Conservation (phyloP, 106 monocot genomes). For the Narthecium ossifragum region DNA sequence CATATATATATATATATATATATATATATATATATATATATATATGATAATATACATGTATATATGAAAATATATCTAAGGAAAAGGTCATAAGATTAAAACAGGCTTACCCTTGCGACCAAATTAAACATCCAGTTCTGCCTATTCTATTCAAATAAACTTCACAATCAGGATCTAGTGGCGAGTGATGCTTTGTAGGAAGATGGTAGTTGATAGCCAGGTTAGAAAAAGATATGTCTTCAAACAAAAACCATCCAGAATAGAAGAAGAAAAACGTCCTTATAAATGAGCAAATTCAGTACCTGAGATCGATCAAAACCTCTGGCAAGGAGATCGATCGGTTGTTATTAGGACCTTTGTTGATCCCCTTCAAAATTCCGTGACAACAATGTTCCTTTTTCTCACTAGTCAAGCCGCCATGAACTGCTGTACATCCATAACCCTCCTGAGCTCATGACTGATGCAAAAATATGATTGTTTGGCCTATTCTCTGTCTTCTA, state of each 20-base stretch:
- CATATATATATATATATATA: too few species aligned
- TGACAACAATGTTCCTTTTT: slow-evolving; percentile 77
- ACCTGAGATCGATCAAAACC: slow-evolving; percentile 97
- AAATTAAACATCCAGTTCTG: slow-evolving; percentile 89
- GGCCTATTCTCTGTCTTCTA: slow-evolving; percentile 81
- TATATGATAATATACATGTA: too few species aligned
- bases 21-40: too few species aligned
- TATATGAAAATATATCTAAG: too few species aligned
- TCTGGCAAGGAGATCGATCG: slow-evolving; percentile 83
- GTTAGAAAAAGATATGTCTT: slow-evolving; percentile 88
- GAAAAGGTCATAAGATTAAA: too few species aligned
- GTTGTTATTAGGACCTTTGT: slow-evolving; percentile 93
- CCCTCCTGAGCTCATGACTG: slow-evolving; percentile 50
- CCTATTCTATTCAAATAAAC: slow-evolving; percentile 94
- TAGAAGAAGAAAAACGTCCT: not conserved
- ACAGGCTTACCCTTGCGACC: slow-evolving; percentile 72
- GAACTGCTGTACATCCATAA: slow-evolving; percentile 88
- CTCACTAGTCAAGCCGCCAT: slow-evolving; percentile 73
- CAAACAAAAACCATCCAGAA: slow-evolving; percentile 7
- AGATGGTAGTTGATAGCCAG: slow-evolving; percentile 92
- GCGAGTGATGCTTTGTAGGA: slow-evolving; percentile 52
- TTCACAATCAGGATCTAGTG: slow-evolving; percentile 78
- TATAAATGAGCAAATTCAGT: not conserved
- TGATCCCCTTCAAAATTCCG: slow-evolving; percentile 80
- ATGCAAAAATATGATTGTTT: slow-evolving; percentile 92